Base-by-base conservation (phyloP, 768 basidiomycete genomes). In the Leccinum obscurum region DNA sequence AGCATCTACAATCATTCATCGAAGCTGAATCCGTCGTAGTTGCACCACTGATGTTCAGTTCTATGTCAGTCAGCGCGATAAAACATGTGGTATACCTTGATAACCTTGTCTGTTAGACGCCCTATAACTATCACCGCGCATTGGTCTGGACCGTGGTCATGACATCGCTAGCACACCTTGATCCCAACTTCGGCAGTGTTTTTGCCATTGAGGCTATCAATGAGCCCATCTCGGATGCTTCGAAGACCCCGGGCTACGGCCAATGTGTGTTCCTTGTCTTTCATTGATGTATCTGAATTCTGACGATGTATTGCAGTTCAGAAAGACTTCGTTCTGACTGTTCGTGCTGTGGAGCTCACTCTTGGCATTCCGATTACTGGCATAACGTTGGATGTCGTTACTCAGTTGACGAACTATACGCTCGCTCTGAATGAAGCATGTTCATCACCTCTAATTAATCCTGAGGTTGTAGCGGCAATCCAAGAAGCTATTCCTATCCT, bases 61-160 rank as follows among this genome's bases (percentile, higher is more conserved):
- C 74, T 92, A 92, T 65, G 90, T 90, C 44, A 61, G 81, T 69
- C 6, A 7, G 4, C 53, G 22, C 32, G n/a, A 49, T 10, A 20
- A 26, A 54, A 26, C 53, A 28, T 13, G 48, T 55, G 20, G 2
- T 34, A 37, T n/a, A 32, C n/a, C 30, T 54, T 57, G 59, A 64
- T 51, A 22, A 57, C 48, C 2, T 26, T 51, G 44, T 61, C 24
- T 39, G 17, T 44, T 20, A 67, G 90, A 92, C 87, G 2, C 75
- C 77, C 4, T 77, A 82, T 55, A 93, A 93, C 70, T 93, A 90
- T 62, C 82, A 85, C 60, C 86, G 91, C 6, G 91, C 91, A 8
- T 76, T 93, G 51, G 75, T 87, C n/a, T 93, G 91, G 91, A 85
- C 89, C 0, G 85, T 85, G 13, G 87, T 92, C 20, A 92, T 92